Evolutionary conservation across 768 basidiomycete genomes (phyloP).

Genomic region (Zangia roseola): DNA sequence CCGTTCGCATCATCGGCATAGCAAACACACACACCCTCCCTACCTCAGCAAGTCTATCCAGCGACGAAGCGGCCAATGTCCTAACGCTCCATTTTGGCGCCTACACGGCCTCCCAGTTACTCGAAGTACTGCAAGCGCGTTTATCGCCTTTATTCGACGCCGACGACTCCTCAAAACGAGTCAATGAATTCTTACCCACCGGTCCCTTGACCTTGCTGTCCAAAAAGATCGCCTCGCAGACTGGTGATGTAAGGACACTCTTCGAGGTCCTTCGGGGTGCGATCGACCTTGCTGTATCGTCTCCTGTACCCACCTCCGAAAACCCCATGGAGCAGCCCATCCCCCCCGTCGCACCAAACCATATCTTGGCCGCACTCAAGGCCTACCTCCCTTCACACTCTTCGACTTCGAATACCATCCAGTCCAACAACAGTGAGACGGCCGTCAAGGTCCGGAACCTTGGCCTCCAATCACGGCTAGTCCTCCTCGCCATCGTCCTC

Average conservation of each 20-base stretch:
- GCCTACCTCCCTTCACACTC: constrained; percentile 50
- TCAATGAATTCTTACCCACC: constrained; percentile 58
- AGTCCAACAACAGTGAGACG: constrained; percentile 54
- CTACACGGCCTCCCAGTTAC: constrained; percentile 70
- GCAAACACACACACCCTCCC: constrained; percentile 88
- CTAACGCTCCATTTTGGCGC: constrained; percentile 78
- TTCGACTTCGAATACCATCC: constrained; percentile 18
- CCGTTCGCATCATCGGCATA: constrained; percentile 75
- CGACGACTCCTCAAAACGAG: constrained; percentile 24
- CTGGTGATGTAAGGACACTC: constrained; percentile 79
- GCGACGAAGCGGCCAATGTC: constrained; percentile 40
- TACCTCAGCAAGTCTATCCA: constrained; percentile 43
- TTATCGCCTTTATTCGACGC: constrained; percentile 49
- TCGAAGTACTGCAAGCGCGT: constrained; percentile 64
- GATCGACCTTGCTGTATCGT: constrained; percentile 63
- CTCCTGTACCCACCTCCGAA: constrained; percentile 15
- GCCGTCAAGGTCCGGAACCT: constrained; percentile 65
- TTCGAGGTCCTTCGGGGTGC: constrained; percentile 81
- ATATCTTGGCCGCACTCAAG: constrained; percentile 75
- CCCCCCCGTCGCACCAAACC: constrained; percentile 56
- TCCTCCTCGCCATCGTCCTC: constrained; percentile 61
- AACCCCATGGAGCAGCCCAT: constrained; percentile 35
- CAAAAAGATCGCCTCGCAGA: constrained; percentile 77
- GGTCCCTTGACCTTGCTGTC: constrained; percentile 68
- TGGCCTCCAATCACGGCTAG: constrained; percentile 72